phyloP scores from a whole-genome alignment of 208 protist genomes.

The Leptomonas seymouri region DNA sequence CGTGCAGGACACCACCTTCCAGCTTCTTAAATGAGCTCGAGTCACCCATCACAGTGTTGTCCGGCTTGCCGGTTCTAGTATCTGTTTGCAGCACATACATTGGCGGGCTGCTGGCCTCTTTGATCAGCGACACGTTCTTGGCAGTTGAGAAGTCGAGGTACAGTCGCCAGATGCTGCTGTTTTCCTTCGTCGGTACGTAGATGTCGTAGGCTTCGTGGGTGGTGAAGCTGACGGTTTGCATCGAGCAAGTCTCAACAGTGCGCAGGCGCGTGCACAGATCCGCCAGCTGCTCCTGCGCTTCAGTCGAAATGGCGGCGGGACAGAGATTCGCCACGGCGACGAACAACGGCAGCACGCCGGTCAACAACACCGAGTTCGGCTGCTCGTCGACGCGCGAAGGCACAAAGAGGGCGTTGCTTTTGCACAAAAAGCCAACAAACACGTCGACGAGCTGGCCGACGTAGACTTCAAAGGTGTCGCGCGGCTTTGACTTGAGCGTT shows the following conservation, averaged over 20 bases:
- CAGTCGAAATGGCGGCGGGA: conserved; percentile 45
- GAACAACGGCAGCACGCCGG: conserved; percentile 74
- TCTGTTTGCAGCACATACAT: conserved; percentile 44
- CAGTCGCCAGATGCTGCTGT: conserved; percentile 53
- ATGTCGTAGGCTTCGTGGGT: conserved; percentile 84
- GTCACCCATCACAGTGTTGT: conserved; percentile 47
- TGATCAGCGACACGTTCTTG: conserved; percentile 52
- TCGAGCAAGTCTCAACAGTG: conserved; percentile 8
- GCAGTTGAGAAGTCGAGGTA: conserved; percentile 67
- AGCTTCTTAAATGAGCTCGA: conserved; percentile 55
- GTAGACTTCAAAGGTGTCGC: conserved; percentile 14
- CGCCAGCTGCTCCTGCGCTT: conserved; percentile 40
- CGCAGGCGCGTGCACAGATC: conserved; percentile 31
- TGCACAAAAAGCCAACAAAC: conserved; percentile 40
- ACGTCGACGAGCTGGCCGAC: conserved; percentile 54
- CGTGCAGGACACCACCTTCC: conserved; percentile 54
- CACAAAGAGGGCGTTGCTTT: conserved; percentile 21
- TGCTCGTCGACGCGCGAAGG: conserved; percentile 22
- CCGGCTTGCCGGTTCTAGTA: conserved; percentile 24
- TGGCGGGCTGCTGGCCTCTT: conserved; percentile 51
- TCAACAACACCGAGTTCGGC: conserved; percentile 63
- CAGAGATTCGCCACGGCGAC: conserved; percentile 63
- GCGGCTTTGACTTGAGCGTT: conserved; percentile 22
- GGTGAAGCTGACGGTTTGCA: conserved; percentile 54
- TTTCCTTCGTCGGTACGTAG: conserved; percentile 38